Conservation (phyloP, 495 filamentous ascomycete genomes). For the Penicillium daleae region DNA sequence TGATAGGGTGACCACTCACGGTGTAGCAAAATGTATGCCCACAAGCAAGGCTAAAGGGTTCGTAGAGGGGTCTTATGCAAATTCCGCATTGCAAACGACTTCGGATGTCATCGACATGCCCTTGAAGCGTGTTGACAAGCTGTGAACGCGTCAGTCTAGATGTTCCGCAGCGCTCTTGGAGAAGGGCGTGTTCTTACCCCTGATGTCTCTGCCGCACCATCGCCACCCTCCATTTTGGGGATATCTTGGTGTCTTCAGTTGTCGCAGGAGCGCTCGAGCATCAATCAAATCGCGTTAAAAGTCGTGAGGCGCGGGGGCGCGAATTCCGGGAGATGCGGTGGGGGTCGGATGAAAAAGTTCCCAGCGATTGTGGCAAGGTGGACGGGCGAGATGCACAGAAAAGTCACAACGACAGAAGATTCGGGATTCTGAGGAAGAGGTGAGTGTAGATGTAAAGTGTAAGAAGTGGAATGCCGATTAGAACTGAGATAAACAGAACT, state of each 20-base stretch:
- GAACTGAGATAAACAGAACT: background rate
- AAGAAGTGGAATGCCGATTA: background rate
- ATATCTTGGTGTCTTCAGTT: slow-evolving; percentile 8
- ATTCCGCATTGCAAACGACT: slow-evolving; percentile 65
- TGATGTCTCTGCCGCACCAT: slow-evolving; percentile 29
- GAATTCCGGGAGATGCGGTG: slow-evolving; percentile 24
- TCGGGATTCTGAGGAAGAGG: background rate
- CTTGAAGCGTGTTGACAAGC: slow-evolving; percentile 53
- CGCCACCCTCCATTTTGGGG: slow-evolving; percentile 22
- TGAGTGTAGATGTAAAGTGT: background rate
- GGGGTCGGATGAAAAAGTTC: slow-evolving; percentile 26
- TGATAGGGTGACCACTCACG: slow-evolving; percentile 39
- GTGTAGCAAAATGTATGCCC: slow-evolving; percentile 79
- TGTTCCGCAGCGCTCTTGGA: background rate
- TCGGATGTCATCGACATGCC: slow-evolving; percentile 55
- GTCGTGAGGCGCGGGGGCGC: slow-evolving; percentile 22
- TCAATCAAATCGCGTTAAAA: slow-evolving; percentile 16
- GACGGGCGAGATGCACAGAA: slow-evolving; percentile 1
- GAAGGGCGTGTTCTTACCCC: slow-evolving; percentile 34
- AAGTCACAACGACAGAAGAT: background rate
- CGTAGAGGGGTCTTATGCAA: slow-evolving; percentile 70
- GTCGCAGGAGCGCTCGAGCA: slow-evolving; percentile 7
- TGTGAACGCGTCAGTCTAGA: slow-evolving; percentile 28
- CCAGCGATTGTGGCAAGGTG: slow-evolving; percentile 12
- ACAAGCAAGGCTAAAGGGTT: slow-evolving; percentile 72